phyloP scores from a whole-genome alignment of 257 asterid genomes.

The Nicotiana benthamiana region DNA sequence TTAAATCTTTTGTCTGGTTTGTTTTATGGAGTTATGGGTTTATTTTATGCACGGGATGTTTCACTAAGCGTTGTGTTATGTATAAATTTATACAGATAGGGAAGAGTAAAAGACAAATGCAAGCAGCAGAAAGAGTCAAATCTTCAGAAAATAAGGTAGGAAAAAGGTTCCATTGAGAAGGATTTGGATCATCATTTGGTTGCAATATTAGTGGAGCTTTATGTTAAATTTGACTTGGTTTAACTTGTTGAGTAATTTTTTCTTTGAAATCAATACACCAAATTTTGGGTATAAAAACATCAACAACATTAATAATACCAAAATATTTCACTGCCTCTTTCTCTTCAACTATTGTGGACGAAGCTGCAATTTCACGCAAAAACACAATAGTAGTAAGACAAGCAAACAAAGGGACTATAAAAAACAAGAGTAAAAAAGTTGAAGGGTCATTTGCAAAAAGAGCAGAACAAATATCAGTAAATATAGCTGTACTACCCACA shows the following conservation, averaged over 20 bases:
- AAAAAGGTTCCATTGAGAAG: too few species aligned
- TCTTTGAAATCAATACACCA: too few species aligned
- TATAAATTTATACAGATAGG: background rate
- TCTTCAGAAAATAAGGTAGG: background rate
- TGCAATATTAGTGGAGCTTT: background rate
- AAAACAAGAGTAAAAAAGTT: constrained; percentile 7
- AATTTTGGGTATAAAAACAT: too few species aligned
- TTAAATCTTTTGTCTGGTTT: too few species aligned
- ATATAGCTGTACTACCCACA: background rate
- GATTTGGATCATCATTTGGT: background rate
- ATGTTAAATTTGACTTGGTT: too few species aligned
- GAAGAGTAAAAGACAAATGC: background rate
- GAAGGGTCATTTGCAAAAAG: constrained; percentile 12
- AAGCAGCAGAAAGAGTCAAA: background rate
- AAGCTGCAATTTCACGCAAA: constrained; percentile 17
- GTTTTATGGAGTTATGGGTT: too few species aligned
- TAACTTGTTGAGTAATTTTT: too few species aligned
- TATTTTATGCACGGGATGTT: too few species aligned
- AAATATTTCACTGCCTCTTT: too few species aligned
- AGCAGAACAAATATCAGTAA: constrained; percentile 15
- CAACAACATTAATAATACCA: too few species aligned
- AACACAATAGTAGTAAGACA: constrained; percentile 10
- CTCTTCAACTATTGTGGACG: background rate
- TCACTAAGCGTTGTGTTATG: background rate
- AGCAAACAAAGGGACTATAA: constrained; percentile 1